Evolutionary conservation across 306 rosid species (phyloP).

Genomic region (Dryas octopetala): DNA sequence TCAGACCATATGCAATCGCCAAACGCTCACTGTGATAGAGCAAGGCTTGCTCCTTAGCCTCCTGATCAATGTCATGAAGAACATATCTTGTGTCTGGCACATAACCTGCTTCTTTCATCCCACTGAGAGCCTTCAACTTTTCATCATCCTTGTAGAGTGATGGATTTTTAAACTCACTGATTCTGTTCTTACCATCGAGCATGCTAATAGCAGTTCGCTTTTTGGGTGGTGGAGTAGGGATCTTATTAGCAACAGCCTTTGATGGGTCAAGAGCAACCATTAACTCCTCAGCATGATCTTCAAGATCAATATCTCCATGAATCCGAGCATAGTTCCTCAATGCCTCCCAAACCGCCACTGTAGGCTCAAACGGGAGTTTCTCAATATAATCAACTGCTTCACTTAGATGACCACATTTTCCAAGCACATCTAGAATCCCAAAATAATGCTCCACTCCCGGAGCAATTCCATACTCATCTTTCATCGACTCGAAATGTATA

Average conservation of each 20-base stretch:
- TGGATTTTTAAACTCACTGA: constrained; percentile 63
- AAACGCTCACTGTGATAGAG: constrained; percentile 80
- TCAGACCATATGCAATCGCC: constrained; percentile 87
- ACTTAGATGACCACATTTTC: constrained; percentile 69
- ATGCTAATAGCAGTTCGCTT: constrained; percentile 62
- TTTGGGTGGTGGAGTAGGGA: constrained; percentile 72
- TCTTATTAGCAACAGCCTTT: constrained; percentile 53
- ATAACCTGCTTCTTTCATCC: constrained; percentile 64
- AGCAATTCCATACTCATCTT: constrained; percentile 55
- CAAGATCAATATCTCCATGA: constrained; percentile 84
- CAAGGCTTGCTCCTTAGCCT: constrained; percentile 91
- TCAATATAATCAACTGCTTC: constrained; percentile 70
- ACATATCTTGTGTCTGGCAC: constrained; percentile 86
- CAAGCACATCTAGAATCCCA: constrained; percentile 78
- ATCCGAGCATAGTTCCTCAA: constrained; percentile 61
- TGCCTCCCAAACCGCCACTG: constrained; percentile 57
- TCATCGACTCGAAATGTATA: constrained; percentile 67
- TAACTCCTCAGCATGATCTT: constrained; percentile 69
- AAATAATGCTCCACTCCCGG: constrained; percentile 61
- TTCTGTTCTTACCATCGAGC: constrained; percentile 75
- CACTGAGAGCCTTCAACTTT: constrained; percentile 61
- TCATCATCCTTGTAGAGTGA: constrained; percentile 80
- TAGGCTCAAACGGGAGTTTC: constrained; percentile 60
- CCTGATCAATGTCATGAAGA: constrained; percentile 90
- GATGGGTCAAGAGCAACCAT: constrained; percentile 65